Conservation (phyloP, 306 rosid genomes). For the Dryas alaskensis region DNA sequence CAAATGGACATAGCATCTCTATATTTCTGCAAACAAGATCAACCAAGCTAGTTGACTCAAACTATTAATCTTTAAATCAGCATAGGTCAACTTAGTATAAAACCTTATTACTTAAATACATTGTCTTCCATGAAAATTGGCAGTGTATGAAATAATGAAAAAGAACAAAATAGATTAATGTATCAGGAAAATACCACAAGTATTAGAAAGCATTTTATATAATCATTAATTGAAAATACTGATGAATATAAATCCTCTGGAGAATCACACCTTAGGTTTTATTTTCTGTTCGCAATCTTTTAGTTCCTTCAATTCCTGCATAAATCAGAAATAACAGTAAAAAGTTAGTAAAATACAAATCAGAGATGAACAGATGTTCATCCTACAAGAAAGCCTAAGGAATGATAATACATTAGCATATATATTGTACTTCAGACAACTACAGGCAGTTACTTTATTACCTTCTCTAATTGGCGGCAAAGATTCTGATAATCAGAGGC, state of each 20-base stretch:
- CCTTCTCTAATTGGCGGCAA: slow-evolving; percentile 68
- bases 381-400: not conserved
- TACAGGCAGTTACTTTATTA: slow-evolving; percentile 22
- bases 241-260: slow-evolving; percentile 7
- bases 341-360: slow-evolving; percentile 21
- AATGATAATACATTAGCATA: not conserved
- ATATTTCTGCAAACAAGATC: not conserved
- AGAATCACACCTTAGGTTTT: slow-evolving; percentile 79
- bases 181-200: not conserved
- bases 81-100: not conserved
- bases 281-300: slow-evolving; percentile 80
- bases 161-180: not conserved
- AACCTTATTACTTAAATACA: not conserved
- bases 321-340: slow-evolving; percentile 28
- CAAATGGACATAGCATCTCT: not conserved
- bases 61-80: not conserved
- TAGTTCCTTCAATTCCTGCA: slow-evolving; percentile 82
- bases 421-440: slow-evolving; percentile 5
- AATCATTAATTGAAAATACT: slow-evolving; percentile 19
- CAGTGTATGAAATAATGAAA: not conserved
- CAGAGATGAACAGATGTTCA: slow-evolving; percentile 6
- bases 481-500: slow-evolving; percentile 56
- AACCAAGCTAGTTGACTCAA: not conserved
- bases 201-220: not conserved
- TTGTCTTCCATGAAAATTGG: slow-evolving; percentile 1